Base-by-base conservation (phyloP, 176 grass and related monocot genomes). In the Phoenix dactylifera region DNA sequence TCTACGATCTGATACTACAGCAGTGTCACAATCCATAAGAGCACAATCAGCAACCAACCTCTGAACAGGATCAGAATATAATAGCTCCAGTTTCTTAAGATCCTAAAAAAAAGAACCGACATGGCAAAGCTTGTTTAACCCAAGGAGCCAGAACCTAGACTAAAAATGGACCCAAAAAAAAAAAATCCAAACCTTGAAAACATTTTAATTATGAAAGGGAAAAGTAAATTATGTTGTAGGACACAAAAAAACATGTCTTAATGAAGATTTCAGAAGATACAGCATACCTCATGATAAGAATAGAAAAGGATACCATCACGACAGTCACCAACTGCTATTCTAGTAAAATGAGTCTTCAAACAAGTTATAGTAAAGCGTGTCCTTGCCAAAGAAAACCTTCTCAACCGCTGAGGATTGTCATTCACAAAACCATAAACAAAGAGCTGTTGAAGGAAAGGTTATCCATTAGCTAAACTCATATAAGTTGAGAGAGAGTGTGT, bases 231-330 rank as follows among this genome's bases (percentile, higher is more conserved):
- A 51, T 51, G 20, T 26, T 51, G 39, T 3, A 35, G 24, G 7
- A 28, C 22, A 6, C 22, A 16, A 18, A 20, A 30, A 15, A 60
- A 22, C 48, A 54, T 10, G 10, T 44, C 35, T 14, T 44, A 2
- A 14, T 22, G 15, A 15, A 26, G 9, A 52, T 49, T 26, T 22
- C 18, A 44, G 10, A 54, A 25, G 59, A 63, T 3, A 54, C 22
- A 39, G 9, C 50, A 73, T 78, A 98, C 93, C 93, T 88, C 93
- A 52, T 84, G 57, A 76, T 92, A 98, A 54, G 81, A 84, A 76
- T 83, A 98, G 76, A 98, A 98, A 74, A 92, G 87, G 80, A 98
- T 76, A 72, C 93, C 93, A 75, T 98, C 93, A 78, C 93, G 93
- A 76, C 93, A 98, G 83, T 98, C 93, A 61, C 93, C 87, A 65